Evolutionary conservation across 1,284 basidiomycete species (phyloP).

Genomic region (Sporisorium scitamineum): DNA sequence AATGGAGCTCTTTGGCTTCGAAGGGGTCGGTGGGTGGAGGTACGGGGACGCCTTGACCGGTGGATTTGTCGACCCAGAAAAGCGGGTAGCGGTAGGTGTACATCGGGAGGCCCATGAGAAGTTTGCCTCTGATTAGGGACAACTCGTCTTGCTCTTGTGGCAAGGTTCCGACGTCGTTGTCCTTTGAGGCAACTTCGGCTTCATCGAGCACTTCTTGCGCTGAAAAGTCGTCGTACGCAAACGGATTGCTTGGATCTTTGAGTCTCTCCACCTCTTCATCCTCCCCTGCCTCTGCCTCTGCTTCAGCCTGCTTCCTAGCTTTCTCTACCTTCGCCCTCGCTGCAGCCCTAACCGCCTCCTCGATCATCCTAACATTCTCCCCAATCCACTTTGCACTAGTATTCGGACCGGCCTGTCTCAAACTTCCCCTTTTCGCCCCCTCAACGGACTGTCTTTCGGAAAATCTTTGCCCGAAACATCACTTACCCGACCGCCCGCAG

Average conservation of each 20-base stretch:
- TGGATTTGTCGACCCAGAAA: conserved; percentile 33
- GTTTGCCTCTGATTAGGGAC: conserved; percentile 17
- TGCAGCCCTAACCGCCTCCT: conserved; percentile 12
- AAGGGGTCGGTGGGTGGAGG: conserved; percentile 5
- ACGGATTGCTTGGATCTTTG: conserved; percentile 31
- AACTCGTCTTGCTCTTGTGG: conserved; percentile 9
- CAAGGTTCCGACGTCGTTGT: neutral
- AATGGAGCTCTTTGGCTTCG: conserved; percentile 16
- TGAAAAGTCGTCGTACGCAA: conserved; percentile 20
- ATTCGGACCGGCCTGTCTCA: conserved; percentile 51
- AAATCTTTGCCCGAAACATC: conserved; percentile 24
- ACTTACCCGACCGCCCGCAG: conserved; percentile 17
- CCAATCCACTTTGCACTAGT: conserved; percentile 39
- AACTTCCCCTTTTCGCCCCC: conserved; percentile 39
- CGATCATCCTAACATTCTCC: conserved; percentile 35
- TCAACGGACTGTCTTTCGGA: conserved; percentile 36
- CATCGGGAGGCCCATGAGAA: conserved; percentile 49
- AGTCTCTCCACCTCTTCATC: conserved; percentile 13
- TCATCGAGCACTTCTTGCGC: conserved; percentile 21
- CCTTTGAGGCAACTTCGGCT: neutral
- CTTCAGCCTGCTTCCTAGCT: neutral
- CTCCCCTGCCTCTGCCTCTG: neutral
- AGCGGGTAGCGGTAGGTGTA: conserved; percentile 49
- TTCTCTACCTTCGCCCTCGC: conserved; percentile 11
- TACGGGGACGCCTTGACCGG: conserved; percentile 26